Evolutionary conservation across 2,329 filamentous ascomycete species (phyloP).

Genomic region (Exophiala aquamarina): DNA sequence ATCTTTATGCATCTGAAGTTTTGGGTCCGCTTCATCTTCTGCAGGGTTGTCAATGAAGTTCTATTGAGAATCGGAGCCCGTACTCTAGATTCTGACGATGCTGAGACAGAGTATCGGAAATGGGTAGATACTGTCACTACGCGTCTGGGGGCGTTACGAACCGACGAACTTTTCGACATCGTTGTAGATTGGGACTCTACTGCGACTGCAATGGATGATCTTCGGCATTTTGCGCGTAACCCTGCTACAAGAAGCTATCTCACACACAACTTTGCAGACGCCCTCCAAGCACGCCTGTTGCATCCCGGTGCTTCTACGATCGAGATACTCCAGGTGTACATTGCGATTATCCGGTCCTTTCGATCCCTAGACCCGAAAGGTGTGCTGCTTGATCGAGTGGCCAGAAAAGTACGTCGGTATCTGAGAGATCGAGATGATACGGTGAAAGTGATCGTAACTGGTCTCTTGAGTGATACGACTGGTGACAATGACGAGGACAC

Average conservation of each 20-base stretch:
- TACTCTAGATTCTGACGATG: slow-evolving; percentile 30
- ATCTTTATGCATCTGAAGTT: slow-evolving; percentile 50
- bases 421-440: slow-evolving; percentile 66
- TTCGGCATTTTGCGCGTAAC: slow-evolving; percentile 57
- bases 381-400: slow-evolving; percentile 66
- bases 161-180: slow-evolving; percentile 60
- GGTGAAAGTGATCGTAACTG: slow-evolving; percentile 63
- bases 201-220: slow-evolving; percentile 59
- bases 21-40: slow-evolving; percentile 58
- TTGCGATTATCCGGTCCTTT: slow-evolving; percentile 65
- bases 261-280: slow-evolving; percentile 54
- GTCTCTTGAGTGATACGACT: slow-evolving; percentile 57
- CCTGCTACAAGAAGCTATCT: slow-evolving; percentile 56
- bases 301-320: slow-evolving; percentile 66
- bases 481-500: slow-evolving; percentile 35
- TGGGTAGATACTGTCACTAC: slow-evolving; percentile 58
- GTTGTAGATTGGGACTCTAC: slow-evolving; percentile 62
- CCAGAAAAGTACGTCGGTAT: slow-evolving; percentile 63
- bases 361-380: slow-evolving; percentile 64
- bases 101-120: slow-evolving; percentile 47
- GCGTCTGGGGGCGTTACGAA: slow-evolving; percentile 56
- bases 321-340: slow-evolving; percentile 67
- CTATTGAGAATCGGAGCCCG: slow-evolving; percentile 16
- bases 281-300: slow-evolving; percentile 55
- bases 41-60: slow-evolving; percentile 51